Evolutionary conservation across 116 monocot genomes (phyloP), one percentile per base, ranked within the genome.

Genomic region (Dioscorea cayenensis): DNA sequence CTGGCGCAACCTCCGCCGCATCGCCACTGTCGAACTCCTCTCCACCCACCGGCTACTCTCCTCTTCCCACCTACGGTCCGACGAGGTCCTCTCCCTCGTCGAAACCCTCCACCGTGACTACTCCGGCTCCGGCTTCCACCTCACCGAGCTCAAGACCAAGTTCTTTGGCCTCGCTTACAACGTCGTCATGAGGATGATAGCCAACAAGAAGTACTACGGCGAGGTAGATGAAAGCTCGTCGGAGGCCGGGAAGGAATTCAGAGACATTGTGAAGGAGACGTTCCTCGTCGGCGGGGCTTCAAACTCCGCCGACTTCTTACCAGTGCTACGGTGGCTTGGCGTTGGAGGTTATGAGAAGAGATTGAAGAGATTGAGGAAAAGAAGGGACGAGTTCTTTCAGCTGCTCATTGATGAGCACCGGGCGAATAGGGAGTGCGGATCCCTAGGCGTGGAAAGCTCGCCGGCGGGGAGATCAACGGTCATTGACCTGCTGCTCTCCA

Each of bases 241-340:
- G 17, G 71, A 60, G 23, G 63, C 64, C 11, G 18, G n/a, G 58
- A 17, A 32, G 10, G 55, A 58, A 27, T 66, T 66, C 14, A 22
- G 35, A 27, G 78, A 71, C 63, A 77, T 86, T 17, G 82, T 82
- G 37, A 63, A 75, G 71, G 81, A 84, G 80, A 67, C 73, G 3
- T 67, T 77, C 67, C 29, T 23, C 51, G 49, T 60, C 73, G 70
- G 76, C 82, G 78, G 49, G 65, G 5, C 70, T 76, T 69, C 55
- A 18, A 48, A 58, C 82, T 37, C 59, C 27, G 21, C 79, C 76
- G 18, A 78, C 78, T 23, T 68, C 70, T 6, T 82, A 28, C 69
- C 27, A 13, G 3, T 67, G 49, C 52, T 81, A 22, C 25, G 65
- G n/a, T 20, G 68, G 69, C n/a, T 16, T 14, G 75, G n/a, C 18